These are phyloP conservation scores for Gossypium davidsonii DNA, from an alignment of 441 rosid species.

Conservation along the genomic window DNA sequence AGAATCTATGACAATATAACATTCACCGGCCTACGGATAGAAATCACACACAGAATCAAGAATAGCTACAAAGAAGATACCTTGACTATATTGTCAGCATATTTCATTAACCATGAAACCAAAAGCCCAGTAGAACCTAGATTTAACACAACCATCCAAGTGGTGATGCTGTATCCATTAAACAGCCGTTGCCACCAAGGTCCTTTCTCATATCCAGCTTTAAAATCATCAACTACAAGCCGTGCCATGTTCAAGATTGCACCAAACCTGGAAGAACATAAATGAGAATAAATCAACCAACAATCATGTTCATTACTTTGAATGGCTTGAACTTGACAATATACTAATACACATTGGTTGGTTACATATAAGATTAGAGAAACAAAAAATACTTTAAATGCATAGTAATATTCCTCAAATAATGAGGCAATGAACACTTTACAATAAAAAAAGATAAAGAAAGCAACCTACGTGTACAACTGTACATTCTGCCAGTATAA, in stretches of 20 bases:
- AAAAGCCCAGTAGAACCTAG: conserved; percentile 27
- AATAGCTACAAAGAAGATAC: conserved; percentile 7
- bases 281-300: background rate
- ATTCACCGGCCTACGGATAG: background rate
- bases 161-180: conserved; percentile 64
- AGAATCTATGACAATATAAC: background rate
- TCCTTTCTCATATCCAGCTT: conserved; percentile 78
- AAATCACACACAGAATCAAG: background rate
- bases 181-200: conserved; percentile 89
- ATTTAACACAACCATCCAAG: conserved; percentile 88
- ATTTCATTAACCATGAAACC: conserved; percentile 24
- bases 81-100: conserved; percentile 23
- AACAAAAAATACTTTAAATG: background rate
- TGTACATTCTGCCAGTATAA: conserved; percentile 23
- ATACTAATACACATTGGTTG: background rate
- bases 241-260: conserved; percentile 74
- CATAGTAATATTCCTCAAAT: background rate
- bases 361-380: background rate
- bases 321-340: background rate
- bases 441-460: background rate
- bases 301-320: background rate
- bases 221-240: conserved; percentile 76
- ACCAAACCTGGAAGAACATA: conserved; percentile 52
- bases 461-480: conserved; percentile 18
- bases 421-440: background rate